These are phyloP conservation scores for Pseudozyma tsukubaensis DNA, from an alignment of 1,284 basidiomycete genomes.

Conservation along the genomic window DNA sequence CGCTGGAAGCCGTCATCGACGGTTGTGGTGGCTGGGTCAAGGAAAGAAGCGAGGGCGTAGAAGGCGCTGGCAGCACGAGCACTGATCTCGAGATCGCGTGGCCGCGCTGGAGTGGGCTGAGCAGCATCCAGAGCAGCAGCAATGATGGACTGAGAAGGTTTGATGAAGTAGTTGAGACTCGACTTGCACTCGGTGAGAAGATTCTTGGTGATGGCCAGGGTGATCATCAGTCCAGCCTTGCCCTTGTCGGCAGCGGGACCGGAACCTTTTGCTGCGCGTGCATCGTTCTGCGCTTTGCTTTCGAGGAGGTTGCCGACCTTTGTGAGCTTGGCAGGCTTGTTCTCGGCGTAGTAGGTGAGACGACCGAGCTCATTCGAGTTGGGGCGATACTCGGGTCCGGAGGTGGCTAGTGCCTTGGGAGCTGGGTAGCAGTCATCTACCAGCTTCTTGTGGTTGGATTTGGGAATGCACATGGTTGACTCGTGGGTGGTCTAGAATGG, in stretches of 20 bases:
- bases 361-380: conserved; percentile 83
- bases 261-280: conserved; percentile 76
- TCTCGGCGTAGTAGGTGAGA: conserved; percentile 90
- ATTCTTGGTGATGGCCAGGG: conserved; percentile 84
- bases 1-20: conserved; percentile 77
- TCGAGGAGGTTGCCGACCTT: conserved; percentile 87
- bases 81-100: conserved; percentile 81
- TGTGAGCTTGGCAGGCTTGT: conserved; percentile 86
- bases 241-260: conserved; percentile 75
- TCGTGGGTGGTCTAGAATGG: neutral
- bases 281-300: conserved; percentile 79
- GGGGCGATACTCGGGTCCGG: conserved; percentile 78
- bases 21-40: conserved; percentile 75
- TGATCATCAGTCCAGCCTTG: conserved; percentile 85
- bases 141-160: conserved; percentile 81
- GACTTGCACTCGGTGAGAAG: conserved; percentile 89
- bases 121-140: conserved; percentile 76
- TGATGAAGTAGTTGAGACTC: conserved; percentile 84
- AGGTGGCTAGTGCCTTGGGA: conserved; percentile 79
- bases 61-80: conserved; percentile 87
- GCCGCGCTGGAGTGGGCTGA: conserved; percentile 63
- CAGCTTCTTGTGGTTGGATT: conserved; percentile 85
- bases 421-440: conserved; percentile 91
- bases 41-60: conserved; percentile 90
- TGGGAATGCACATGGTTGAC: conserved; percentile 71